A percentile compares a stretch with the other conserved stretches of the same genome.
These are phyloP conservation scores for Fallopia convolvulus DNA, from an alignment of 148 eudicot genomes.

Conservation along the genomic window DNA sequence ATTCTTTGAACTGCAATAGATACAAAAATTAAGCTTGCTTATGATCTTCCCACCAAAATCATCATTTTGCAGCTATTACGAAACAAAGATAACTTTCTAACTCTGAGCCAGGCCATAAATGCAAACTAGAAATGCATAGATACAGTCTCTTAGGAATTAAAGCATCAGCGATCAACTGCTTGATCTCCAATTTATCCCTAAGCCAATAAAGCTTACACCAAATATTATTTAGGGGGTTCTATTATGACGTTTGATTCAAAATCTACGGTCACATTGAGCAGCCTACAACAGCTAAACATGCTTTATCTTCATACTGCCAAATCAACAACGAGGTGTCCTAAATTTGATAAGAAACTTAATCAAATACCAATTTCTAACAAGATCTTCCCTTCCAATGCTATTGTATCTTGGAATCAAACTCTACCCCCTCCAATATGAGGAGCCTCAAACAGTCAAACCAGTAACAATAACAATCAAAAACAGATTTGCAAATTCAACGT, in stretches of 20 bases:
- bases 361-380: neutral
- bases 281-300: neutral
- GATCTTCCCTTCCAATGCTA: neutral
- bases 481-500: neutral
- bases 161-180: neutral
- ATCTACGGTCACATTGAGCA: neutral
- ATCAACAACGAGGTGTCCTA: neutral
- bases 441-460: neutral
- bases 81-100: neutral
- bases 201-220: neutral
- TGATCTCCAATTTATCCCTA: neutral
- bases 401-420: neutral
- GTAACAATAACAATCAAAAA: neutral
- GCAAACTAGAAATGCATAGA: neutral
- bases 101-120: too few species aligned
- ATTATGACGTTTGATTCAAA: neutral
- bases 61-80: neutral
- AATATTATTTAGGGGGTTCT: neutral
- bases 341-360: neutral
- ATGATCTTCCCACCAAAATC: neutral
- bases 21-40: neutral
- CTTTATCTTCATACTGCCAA: too few species aligned
- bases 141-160: neutral
- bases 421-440: neutral
- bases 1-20: conserved; percentile 10